Evolutionary conservation across 768 basidiomycete species (phyloP).

Genomic region (Gymnopilus junonius): DNA sequence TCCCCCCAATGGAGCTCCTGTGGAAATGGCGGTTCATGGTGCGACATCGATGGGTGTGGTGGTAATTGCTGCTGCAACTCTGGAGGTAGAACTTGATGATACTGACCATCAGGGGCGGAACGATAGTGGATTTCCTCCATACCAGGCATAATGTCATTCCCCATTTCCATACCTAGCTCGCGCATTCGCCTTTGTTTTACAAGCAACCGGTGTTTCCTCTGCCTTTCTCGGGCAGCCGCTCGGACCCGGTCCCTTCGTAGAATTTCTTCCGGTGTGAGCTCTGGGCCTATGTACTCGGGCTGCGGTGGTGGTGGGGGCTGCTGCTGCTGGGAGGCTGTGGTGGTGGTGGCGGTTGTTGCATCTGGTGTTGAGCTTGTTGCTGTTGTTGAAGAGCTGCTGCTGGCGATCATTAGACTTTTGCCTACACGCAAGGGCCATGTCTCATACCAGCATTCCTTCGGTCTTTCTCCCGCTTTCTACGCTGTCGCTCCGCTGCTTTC

Average conservation of each 20-base stretch:
- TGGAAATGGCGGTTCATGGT: conserved; percentile 65
- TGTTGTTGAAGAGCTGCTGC: conserved; percentile 28
- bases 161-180: conserved; percentile 83
- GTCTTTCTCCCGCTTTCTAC: conserved; percentile 80
- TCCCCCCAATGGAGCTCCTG: conserved; percentile 61
- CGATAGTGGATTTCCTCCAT: conserved; percentile 74
- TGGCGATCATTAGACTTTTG: conserved; percentile 30
- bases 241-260: conserved; percentile 73
- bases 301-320: conserved; percentile 20
- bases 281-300: conserved; percentile 22
- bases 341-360: conserved; percentile 26
- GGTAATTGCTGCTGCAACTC: conserved; percentile 40
- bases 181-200: conserved; percentile 83
- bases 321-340: conserved; percentile 20
- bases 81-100: conserved; percentile 47
- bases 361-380: conserved; percentile 27
- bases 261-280: conserved; percentile 64
- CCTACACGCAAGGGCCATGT: conserved; percentile 43
- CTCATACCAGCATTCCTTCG: conserved; percentile 43
- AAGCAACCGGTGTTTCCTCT: conserved; percentile 78
- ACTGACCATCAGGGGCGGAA: conserved; percentile 51
- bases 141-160: conserved; percentile 67
- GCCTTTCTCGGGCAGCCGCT: conserved; percentile 78
- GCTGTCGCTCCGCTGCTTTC: conserved; percentile 86
- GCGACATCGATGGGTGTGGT: conserved; percentile 38